Conservation (phyloP, 2,329 filamentous ascomycete species). For the Lasiodiplodia sp. region DNA sequence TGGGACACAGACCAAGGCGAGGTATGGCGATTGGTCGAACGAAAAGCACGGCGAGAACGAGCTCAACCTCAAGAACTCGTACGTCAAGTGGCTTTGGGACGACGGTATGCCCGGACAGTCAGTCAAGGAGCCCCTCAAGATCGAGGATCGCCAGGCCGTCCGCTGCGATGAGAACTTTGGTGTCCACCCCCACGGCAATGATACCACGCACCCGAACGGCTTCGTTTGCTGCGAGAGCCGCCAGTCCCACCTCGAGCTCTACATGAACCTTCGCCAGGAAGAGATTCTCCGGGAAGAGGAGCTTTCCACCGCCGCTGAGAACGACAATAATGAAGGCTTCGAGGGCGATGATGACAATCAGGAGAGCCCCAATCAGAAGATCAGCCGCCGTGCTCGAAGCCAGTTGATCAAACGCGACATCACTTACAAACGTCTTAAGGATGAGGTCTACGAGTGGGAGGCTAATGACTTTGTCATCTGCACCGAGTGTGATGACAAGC, state of each 20-base stretch:
- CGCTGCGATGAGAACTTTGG: constrained; percentile 20
- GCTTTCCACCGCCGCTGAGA: neutral
- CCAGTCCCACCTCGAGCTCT: neutral
- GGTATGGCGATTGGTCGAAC: neutral
- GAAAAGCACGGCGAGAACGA: neutral
- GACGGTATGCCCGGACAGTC: neutral
- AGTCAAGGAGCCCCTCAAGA: neutral
- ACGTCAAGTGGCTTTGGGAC: neutral
- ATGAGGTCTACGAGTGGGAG: neutral
- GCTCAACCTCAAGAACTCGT: neutral
- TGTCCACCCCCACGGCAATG: neutral
- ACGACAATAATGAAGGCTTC: neutral
- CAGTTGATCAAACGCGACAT: neutral
- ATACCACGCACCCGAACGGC: neutral
- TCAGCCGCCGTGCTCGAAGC: neutral
- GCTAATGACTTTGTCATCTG: neutral
- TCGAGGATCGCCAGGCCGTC: neutral
- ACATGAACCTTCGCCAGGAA: neutral
- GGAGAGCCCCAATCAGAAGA: neutral
- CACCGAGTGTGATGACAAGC: neutral
- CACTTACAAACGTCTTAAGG: neutral
- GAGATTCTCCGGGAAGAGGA: neutral
- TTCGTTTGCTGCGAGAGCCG: neutral
- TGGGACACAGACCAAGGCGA: neutral
- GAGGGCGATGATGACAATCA: neutral